Evolutionary conservation across 2,329 filamentous ascomycete genomes (phyloP).

Genomic region (Pezicula rhizophila): DNA sequence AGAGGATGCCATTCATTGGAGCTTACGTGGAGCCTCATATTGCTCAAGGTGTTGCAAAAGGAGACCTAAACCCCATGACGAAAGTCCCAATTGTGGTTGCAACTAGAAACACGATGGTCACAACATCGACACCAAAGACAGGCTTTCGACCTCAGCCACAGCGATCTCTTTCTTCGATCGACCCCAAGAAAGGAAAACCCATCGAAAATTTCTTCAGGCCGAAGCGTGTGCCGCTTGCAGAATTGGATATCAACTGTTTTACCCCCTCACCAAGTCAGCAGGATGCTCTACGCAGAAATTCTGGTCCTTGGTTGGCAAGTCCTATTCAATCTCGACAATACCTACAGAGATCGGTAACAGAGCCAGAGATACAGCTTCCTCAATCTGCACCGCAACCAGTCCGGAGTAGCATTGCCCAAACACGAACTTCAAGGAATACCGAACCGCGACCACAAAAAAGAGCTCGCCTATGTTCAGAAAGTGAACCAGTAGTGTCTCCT

Average conservation of each 20-base stretch:
- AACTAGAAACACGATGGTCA: slow-evolving; percentile 23
- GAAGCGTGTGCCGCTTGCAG: slow-evolving; percentile 56
- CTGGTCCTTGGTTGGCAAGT: slow-evolving; percentile 48
- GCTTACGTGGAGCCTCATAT: slow-evolving; percentile 60
- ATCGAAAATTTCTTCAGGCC: slow-evolving; percentile 62
- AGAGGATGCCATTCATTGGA: slow-evolving; percentile 78
- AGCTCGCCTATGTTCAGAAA: slow-evolving; percentile 44
- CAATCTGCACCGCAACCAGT: slow-evolving; percentile 28
- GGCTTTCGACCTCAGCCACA: slow-evolving; percentile 13
- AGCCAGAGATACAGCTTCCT: slow-evolving; percentile 26
- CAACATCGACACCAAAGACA: slow-evolving; percentile 12
- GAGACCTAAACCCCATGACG: slow-evolving; percentile 84
- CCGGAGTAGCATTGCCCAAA: slow-evolving; percentile 35
- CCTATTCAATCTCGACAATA: slow-evolving; percentile 32
- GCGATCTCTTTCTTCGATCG: slow-evolving; percentile 30
- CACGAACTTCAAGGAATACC: slow-evolving; percentile 32
- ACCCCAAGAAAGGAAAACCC: slow-evolving; percentile 52
- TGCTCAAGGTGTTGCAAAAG: slow-evolving; percentile 68
- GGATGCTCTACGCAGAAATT: slow-evolving; percentile 47
- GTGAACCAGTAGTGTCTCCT: slow-evolving; percentile 27
- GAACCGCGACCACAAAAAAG: slow-evolving; percentile 42
- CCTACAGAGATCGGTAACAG: slow-evolving; percentile 16
- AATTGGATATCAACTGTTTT: slow-evolving; percentile 62
- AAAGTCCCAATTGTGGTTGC: slow-evolving; percentile 49
- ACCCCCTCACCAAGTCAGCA: slow-evolving; percentile 61